phyloP scores from a whole-genome alignment of 1,284 basidiomycete species.

The Vanrija humicola region DNA sequence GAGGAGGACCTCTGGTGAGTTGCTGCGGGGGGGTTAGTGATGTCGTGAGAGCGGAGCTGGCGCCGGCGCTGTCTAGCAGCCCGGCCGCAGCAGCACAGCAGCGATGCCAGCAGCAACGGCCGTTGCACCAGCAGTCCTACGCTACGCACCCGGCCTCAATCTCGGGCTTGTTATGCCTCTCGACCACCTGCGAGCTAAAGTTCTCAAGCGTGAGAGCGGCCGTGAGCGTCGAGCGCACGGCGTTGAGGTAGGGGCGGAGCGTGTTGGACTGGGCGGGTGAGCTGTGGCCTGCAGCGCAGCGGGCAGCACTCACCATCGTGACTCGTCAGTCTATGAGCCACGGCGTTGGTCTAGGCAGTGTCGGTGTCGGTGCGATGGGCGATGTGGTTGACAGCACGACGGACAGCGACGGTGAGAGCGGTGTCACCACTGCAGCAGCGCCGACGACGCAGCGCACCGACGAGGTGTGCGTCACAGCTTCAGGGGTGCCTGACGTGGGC shows the following conservation, averaged over 20 bases:
- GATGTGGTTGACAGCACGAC: neutral
- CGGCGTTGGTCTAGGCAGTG: neutral
- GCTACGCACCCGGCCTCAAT: constrained; percentile 71
- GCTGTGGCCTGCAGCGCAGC: neutral
- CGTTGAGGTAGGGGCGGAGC: constrained; percentile 90
- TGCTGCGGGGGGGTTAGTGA: constrained; percentile 51
- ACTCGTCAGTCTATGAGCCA: no score
- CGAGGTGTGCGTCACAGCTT: neutral
- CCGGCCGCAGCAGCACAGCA: no score
- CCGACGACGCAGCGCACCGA: neutral
- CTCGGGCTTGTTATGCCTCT: constrained; percentile 94
- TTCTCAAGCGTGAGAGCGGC: constrained; percentile 96
- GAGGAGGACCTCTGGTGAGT: constrained; percentile 88
- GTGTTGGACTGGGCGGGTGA: constrained; percentile 55
- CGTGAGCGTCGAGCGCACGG: constrained; percentile 90
- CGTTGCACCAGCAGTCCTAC: neutral
- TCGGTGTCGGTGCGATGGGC: neutral
- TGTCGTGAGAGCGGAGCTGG: neutral
- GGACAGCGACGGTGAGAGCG: neutral
- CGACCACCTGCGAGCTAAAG: constrained; percentile 96
- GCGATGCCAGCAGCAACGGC: neutral
- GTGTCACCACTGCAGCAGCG: neutral
- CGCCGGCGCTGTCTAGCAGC: neutral
- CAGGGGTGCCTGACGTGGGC: no score
- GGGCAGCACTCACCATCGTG: no score